Percentiles rank a stretch among this genome's conserved stretches.
These are phyloP conservation scores for Austroboletus rostrupii DNA, from an alignment of 1,284 basidiomycete genomes.

Conservation along the genomic window DNA sequence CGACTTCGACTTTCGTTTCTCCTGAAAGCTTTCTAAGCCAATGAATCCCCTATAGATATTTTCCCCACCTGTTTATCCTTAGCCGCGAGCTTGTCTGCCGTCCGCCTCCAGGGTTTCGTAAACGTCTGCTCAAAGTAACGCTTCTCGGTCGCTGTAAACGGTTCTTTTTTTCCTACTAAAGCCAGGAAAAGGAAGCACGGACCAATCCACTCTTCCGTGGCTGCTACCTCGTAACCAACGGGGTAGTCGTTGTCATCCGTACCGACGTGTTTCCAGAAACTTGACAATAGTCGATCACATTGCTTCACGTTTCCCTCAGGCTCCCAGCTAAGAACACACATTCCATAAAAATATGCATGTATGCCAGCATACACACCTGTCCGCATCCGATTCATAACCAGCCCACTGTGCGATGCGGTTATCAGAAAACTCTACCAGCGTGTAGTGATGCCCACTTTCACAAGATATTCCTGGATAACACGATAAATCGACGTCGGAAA, in stretches of 20 bases:
- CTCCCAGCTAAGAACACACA: conserved; percentile 53
- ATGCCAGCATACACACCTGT: conserved; percentile 43
- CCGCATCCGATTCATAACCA: conserved; percentile 44
- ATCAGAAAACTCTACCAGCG: conserved; percentile 4
- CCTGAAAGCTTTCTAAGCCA: conserved; percentile 14
- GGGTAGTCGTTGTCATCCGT: conserved; percentile 50
- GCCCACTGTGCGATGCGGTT: conserved; percentile 41
- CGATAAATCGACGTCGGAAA: neutral
- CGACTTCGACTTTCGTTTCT: conserved; percentile 15
- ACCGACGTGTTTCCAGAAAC: conserved; percentile 65
- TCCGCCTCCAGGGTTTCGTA: conserved; percentile 27
- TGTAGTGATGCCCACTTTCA: conserved; percentile 43
- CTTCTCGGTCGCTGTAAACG: conserved; percentile 35
- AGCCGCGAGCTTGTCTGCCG: conserved; percentile 20
- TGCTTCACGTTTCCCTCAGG: conserved; percentile 51
- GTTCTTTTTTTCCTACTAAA: neutral
- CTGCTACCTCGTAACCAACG: conserved; percentile 38
- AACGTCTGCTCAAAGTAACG: conserved; percentile 42
- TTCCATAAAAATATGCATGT: too few relatives aligned
- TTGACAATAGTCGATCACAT: conserved; percentile 51
- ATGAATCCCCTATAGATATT: neutral
- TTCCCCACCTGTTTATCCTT: conserved; percentile 12
- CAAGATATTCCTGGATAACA: conserved; percentile 48
- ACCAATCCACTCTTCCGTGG: conserved; percentile 52
- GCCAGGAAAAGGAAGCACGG: conserved; percentile 14